A percentile compares a stretch with the other conserved stretches of the same genome.
phyloP scores from a whole-genome alignment of 2,329 filamentous ascomycete genomes.

The Epichloe typhina region DNA sequence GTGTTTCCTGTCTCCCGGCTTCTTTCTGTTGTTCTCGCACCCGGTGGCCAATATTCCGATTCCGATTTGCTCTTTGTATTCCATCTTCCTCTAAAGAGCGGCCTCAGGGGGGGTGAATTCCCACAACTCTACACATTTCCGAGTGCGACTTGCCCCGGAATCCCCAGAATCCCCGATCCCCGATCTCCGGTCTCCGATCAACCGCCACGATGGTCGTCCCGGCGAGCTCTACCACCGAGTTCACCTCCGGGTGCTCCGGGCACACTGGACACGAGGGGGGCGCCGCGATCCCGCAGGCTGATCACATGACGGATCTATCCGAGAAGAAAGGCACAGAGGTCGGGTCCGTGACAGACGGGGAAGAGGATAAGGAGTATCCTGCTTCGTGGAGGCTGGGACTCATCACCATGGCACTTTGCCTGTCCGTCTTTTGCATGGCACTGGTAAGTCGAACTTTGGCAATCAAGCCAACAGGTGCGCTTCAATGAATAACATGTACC shows the following conservation, averaged over 20 bases:
- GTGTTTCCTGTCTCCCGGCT: no score
- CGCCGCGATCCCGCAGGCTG: background rate
- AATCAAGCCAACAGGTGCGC: no score
- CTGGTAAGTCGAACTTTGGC: conserved; percentile 1
- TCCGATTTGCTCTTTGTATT: no score
- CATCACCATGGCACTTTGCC: conserved; percentile 6
- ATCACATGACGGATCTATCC: background rate
- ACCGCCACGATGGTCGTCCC: conserved; percentile 2
- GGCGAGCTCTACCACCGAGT: conserved; percentile 2
- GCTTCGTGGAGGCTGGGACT: conserved; percentile 4
- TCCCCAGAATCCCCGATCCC: no score
- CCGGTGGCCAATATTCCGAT: no score
- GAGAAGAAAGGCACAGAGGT: background rate
- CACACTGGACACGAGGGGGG: background rate
- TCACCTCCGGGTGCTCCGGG: conserved; percentile 1
- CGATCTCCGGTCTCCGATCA: no score
- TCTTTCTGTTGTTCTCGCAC: no score
- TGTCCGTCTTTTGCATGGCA: conserved; percentile 7
- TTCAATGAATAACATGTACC: background rate
- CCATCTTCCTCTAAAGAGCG: background rate
- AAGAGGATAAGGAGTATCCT: conserved; percentile 2
- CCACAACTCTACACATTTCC: background rate
- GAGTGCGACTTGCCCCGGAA: no score
- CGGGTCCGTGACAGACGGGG: background rate
- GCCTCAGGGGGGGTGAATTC: no score